These are phyloP conservation scores for Triticum turgidum DNA, from an alignment of 176 grass and related monocot genomes.

Conservation along the genomic window DNA sequence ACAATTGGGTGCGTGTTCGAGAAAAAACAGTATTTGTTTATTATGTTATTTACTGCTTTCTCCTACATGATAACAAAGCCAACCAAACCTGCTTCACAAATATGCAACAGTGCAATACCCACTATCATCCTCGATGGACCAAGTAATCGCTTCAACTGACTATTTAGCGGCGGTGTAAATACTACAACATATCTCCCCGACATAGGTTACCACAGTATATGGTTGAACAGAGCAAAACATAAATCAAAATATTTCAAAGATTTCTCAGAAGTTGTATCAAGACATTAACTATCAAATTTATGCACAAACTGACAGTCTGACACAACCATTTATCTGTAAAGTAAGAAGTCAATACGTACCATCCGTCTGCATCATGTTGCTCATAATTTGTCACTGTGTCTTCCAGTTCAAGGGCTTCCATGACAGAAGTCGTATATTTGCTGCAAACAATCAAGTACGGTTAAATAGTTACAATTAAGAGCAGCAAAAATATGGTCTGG, in stretches of 20 bases:
- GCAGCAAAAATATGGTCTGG: not conserved
- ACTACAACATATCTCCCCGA: not conserved
- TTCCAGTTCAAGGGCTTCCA: constrained; percentile 92
- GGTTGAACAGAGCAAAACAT: not conserved
- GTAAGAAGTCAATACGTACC: constrained; percentile 52
- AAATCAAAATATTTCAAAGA: not conserved
- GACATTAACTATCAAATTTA: not conserved
- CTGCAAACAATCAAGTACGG: constrained; percentile 31
- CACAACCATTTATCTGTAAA: constrained; percentile 20
- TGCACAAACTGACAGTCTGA: not conserved
- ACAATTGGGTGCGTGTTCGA: not conserved
- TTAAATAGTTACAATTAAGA: constrained; percentile 2
- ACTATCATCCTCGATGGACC: not conserved
- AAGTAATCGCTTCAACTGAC: not conserved
- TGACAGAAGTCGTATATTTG: constrained; percentile 77
- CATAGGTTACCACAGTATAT: not conserved
- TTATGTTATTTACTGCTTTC: not conserved
- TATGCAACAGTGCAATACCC: not conserved
- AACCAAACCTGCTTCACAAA: not conserved
- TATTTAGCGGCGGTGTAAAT: not conserved
- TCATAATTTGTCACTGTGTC: constrained; percentile 87
- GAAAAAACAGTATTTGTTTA: not conserved
- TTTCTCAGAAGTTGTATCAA: not conserved
- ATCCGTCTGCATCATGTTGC: constrained; percentile 67
- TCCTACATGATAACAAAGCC: not conserved